These are phyloP conservation scores for Moringa oleifera DNA, from an alignment of 345 rosid genomes.

Conservation along the genomic window DNA sequence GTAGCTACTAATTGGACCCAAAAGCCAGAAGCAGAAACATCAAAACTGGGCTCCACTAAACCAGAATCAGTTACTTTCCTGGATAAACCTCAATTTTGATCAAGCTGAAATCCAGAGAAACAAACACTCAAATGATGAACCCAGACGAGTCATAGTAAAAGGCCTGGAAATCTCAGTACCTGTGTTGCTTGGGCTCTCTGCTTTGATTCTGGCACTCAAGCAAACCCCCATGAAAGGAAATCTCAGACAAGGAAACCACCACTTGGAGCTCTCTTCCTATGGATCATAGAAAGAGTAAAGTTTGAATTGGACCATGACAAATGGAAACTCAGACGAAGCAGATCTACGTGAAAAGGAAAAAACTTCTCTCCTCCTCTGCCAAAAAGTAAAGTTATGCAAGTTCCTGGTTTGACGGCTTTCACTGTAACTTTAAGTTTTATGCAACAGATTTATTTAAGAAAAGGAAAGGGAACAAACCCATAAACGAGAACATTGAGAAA, in stretches of 20 bases:
- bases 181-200: slow-evolving; percentile 66
- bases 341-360: slow-evolving; percentile 29
- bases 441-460: not conserved
- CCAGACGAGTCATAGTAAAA: slow-evolving; percentile 7
- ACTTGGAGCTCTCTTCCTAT: slow-evolving; percentile 24
- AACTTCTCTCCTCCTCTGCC: not conserved
- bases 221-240: slow-evolving; percentile 71
- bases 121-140: not conserved
- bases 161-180: slow-evolving; percentile 30
- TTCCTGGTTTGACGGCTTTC: not conserved
- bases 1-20: not conserved
- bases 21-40: not conserved
- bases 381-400: not conserved
- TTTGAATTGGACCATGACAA: slow-evolving; percentile 14
- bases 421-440: not conserved
- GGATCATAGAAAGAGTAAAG: slow-evolving; percentile 16
- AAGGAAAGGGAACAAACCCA: slow-evolving; percentile 12
- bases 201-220: slow-evolving; percentile 83
- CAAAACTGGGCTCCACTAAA: slow-evolving; percentile 1
- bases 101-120: not conserved
- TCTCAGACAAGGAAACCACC: slow-evolving; percentile 17
- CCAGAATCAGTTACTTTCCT: not conserved
- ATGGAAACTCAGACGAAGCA: slow-evolving; percentile 19
- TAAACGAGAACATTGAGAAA: slow-evolving; percentile 7
- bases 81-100: slow-evolving; percentile 7